phyloP scores from a whole-genome alignment of 805 yeast species.

The Ogataea minuta region DNA sequence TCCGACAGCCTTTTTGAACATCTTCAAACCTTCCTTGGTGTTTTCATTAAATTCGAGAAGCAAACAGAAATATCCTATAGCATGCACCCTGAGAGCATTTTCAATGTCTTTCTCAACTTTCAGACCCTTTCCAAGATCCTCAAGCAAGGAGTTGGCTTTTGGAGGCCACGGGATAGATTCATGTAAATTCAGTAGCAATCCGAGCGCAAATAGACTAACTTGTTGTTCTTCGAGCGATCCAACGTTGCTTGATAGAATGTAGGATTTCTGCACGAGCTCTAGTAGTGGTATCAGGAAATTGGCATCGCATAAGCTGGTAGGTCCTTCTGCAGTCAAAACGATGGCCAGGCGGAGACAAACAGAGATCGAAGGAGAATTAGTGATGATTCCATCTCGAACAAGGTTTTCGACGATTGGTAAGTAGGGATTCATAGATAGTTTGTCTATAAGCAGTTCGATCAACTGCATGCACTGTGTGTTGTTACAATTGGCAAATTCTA shows the following conservation, averaged over 20 bases:
- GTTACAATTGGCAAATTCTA: not conserved
- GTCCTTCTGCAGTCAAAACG: constrained; percentile 11
- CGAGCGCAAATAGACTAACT: constrained; percentile 21
- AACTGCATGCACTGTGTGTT: not conserved
- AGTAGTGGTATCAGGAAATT: constrained; percentile 12
- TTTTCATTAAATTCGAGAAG: constrained; percentile 13
- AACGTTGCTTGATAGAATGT: constrained; percentile 7
- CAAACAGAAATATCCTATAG: constrained; percentile 30
- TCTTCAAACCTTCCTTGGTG: constrained; percentile 11
- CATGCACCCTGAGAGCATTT: constrained; percentile 20
- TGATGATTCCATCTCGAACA: not conserved
- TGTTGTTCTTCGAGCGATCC: constrained; percentile 8
- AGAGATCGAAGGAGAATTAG: constrained; percentile 1
- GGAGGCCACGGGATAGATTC: constrained; percentile 3
- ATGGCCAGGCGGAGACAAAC: constrained; percentile 12
- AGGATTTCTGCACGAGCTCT: constrained; percentile 12
- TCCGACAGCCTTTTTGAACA: constrained; percentile 13
- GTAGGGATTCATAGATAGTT: not conserved
- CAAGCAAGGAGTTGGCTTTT: not conserved
- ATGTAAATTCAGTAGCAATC: constrained; percentile 17
- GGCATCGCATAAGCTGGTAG: constrained; percentile 5
- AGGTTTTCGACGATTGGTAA: not conserved
- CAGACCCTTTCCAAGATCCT: constrained; percentile 4
- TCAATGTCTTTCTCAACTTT: constrained; percentile 6
- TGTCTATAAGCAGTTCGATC: constrained; percentile 1